phyloP scores from a whole-genome alignment of 345 rosid genomes.

The Iberis pinnata region DNA sequence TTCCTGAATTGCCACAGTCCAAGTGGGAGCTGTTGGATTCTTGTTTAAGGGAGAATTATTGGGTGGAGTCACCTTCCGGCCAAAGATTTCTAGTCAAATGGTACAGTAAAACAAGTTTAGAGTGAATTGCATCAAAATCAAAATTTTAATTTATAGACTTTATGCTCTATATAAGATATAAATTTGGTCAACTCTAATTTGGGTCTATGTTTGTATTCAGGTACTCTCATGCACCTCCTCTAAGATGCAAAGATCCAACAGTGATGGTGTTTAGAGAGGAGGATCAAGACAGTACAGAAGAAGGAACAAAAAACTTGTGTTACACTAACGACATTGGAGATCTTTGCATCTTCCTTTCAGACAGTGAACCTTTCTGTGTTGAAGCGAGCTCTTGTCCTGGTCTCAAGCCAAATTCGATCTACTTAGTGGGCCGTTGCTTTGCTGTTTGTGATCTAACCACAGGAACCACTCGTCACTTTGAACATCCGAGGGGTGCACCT shows the following conservation, averaged over 20 bases:
- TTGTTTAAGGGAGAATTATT: neutral
- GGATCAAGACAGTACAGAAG: neutral
- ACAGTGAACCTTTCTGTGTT: too few species aligned
- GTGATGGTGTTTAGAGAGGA: constrained; percentile 15
- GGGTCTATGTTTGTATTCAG: neutral
- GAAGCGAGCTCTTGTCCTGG: too few species aligned
- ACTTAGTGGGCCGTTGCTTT: too few species aligned
- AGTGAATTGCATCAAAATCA: too few species aligned
- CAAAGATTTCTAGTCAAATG: constrained; percentile 3
- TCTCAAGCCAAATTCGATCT: too few species aligned
- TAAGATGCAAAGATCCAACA: neutral
- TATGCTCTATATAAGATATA: too few species aligned
- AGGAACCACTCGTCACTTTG: neutral
- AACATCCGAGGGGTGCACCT: neutral
- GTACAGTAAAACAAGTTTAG: too few species aligned
- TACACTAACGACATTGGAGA: neutral
- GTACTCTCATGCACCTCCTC: neutral
- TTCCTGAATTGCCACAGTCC: neutral
- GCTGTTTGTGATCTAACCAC: too few species aligned
- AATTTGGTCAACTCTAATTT: neutral
- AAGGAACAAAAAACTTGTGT: neutral
- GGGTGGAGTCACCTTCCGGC: constrained; percentile 7
- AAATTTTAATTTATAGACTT: too few species aligned
- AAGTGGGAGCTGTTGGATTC: neutral
- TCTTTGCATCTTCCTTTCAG: too few species aligned